Evolutionary conservation across 495 filamentous ascomycete species (phyloP).

Genomic region (Immersiella caudata): DNA sequence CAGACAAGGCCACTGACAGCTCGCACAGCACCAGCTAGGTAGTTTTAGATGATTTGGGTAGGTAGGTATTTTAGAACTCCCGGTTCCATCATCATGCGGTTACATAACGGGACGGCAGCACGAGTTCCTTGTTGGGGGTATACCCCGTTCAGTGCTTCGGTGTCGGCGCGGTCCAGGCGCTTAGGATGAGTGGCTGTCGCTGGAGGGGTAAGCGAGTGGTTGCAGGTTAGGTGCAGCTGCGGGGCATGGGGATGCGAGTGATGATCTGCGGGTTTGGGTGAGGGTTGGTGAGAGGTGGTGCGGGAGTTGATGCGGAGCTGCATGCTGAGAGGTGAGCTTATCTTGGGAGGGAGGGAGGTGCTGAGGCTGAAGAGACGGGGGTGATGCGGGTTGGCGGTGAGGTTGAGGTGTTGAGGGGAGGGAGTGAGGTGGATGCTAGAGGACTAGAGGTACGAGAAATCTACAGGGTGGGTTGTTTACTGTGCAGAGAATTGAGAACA

Average conservation of each 20-base stretch:
- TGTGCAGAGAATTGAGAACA: too few relatives aligned
- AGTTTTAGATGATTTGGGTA: not conserved
- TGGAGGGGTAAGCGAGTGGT: not conserved
- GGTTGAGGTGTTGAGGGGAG: not conserved
- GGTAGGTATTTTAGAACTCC: too few relatives aligned
- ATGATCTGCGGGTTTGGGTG: not conserved
- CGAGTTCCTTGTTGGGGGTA: not conserved
- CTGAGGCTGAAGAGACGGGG: not conserved
- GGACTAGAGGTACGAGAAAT: too few relatives aligned
- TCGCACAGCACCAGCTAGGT: not conserved
- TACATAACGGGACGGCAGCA: not conserved
- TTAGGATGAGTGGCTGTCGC: not conserved
- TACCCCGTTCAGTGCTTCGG: not conserved
- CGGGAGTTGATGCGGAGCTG: not conserved
- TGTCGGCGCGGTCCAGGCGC: not conserved
- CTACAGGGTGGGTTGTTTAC: too few relatives aligned
- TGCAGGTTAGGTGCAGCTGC: not conserved
- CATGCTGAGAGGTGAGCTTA: too few relatives aligned
- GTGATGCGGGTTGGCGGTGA: not conserved
- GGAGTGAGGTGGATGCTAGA: not conserved
- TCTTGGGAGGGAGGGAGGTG: not conserved
- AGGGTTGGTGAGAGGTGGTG: not conserved
- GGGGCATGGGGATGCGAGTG: not conserved
- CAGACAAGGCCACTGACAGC: not conserved
- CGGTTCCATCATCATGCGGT: not conserved